Conservation (phyloP, 768 basidiomycete genomes). For the Cystobasidiopsis lactophilus region DNA sequence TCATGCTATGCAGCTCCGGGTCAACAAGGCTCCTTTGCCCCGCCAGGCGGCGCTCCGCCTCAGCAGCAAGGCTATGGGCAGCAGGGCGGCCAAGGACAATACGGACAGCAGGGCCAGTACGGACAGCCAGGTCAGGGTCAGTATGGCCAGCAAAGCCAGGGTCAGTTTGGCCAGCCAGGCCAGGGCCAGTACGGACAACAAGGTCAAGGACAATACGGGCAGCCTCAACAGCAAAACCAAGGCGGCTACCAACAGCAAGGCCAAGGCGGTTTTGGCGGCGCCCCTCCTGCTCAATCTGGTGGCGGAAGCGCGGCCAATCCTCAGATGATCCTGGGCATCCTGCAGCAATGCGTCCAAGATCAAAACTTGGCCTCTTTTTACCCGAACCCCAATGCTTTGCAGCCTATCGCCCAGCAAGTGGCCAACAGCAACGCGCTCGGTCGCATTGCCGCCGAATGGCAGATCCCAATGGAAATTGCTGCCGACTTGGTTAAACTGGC, state of each 20-base stretch:
- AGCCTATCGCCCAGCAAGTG: conserved; percentile 25
- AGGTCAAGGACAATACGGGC: background rate
- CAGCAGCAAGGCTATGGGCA: conserved; percentile 3
- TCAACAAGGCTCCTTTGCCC: too few species aligned
- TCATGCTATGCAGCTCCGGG: too few species aligned
- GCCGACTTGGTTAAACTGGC: conserved; percentile 26
- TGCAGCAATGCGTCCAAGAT: conserved; percentile 10
- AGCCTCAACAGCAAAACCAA: conserved; percentile 1
- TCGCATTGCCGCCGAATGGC: conserved; percentile 26
- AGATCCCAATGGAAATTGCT: conserved; percentile 27
- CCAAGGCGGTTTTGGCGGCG: too few species aligned
- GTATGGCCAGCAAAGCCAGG: too few species aligned
- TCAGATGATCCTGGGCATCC: too few species aligned
- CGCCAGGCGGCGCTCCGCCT: too few species aligned
- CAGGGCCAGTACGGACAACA: too few species aligned
- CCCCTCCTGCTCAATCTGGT: background rate
- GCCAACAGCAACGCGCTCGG: conserved; percentile 23
- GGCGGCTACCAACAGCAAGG: background rate
- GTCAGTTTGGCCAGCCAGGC: too few species aligned
- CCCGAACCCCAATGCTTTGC: conserved; percentile 26
- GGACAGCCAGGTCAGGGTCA: too few species aligned
- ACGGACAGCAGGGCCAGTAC: conserved; percentile 6
- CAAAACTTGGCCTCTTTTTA: conserved; percentile 28
- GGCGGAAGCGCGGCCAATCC: background rate
- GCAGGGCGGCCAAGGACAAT: background rate